Evolutionary conservation across 495 filamentous ascomycete species (phyloP).

Genomic region (Trichoderma reesei): DNA sequence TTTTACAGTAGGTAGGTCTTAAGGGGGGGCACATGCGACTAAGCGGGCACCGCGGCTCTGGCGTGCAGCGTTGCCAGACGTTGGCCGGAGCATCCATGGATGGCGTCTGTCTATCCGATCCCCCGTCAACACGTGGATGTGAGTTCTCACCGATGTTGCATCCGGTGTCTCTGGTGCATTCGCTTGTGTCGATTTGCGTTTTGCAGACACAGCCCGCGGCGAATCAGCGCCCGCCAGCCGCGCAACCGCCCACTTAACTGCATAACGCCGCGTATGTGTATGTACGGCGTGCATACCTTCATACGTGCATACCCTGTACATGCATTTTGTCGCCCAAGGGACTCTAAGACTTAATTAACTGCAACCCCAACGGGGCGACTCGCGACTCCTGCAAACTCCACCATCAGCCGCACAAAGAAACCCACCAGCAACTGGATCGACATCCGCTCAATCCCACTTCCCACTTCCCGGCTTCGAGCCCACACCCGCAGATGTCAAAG

Average conservation of each 20-base stretch:
- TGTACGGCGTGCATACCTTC: conserved; percentile 1
- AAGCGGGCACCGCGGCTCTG: too few relatives aligned
- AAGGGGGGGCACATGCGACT: too few relatives aligned
- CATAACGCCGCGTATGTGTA: not conserved
- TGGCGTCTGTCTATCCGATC: not conserved
- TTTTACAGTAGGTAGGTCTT: too few relatives aligned
- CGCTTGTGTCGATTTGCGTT: not conserved
- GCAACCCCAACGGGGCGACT: not conserved
- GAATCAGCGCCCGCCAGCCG: not conserved
- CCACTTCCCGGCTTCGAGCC: not conserved
- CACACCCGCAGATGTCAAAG: conserved; percentile 8
- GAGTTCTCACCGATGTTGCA: not conserved
- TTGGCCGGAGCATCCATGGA: not conserved
- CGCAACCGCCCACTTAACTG: not conserved
- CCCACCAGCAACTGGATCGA: not conserved
- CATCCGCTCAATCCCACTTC: not conserved
- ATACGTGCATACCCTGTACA: not conserved
- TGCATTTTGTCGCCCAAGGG: not conserved
- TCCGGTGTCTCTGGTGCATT: not conserved
- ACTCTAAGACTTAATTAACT: not conserved
- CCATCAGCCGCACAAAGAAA: not conserved
- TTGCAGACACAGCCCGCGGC: not conserved
- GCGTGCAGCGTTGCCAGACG: not conserved
- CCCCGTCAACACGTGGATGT: not conserved
- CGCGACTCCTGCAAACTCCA: not conserved